Conservation (phyloP, 441 rosid genomes). For the Euphorbia schlechtendalii region DNA sequence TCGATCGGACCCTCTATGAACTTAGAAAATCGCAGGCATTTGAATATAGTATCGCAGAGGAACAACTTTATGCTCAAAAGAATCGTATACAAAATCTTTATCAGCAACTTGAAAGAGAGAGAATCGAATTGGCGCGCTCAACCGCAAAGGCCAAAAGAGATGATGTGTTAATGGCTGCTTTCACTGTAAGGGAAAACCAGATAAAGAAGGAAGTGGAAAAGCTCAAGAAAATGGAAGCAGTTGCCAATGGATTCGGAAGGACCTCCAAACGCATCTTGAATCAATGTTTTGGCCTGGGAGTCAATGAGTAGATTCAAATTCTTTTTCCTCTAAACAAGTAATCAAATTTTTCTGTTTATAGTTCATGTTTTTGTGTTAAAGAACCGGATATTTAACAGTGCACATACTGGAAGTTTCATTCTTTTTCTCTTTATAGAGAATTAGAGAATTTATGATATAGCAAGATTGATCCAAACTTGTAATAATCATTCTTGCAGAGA, state of each 20-base stretch:
- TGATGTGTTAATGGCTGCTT: conserved; percentile 30
- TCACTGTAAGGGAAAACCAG: conserved; percentile 47
- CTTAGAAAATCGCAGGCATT: conserved; percentile 50
- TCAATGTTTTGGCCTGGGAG: conserved; percentile 44
- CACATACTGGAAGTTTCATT: too few relatives aligned
- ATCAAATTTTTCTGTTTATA: too few relatives aligned
- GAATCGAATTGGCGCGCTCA: conserved; percentile 29
- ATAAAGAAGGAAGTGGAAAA: conserved; percentile 47
- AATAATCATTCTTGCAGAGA: too few relatives aligned
- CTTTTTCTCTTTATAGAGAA: too few relatives aligned
- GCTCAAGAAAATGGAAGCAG: conserved; percentile 65
- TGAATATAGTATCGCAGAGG: conserved; percentile 67
- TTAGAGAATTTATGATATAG: too few relatives aligned
- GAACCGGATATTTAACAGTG: too few relatives aligned
- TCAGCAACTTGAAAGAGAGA: conserved; percentile 62
- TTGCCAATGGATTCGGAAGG: conserved; percentile 72
- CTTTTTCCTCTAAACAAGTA: too few relatives aligned
- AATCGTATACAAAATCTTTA: conserved; percentile 45
- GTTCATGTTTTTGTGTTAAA: too few relatives aligned
- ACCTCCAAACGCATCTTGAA: conserved; percentile 42
- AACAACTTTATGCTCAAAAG: conserved; percentile 54
- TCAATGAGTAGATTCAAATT: conserved; percentile 26
- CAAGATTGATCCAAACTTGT: too few relatives aligned
- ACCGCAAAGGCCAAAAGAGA: conserved; percentile 19
- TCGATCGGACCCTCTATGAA: conserved; percentile 45